These are phyloP conservation scores for Daucus carota DNA, from an alignment of 129 eudicot species.

Conservation along the genomic window DH1_v3.0 NC_030384.2:48157001-48157500, in stretches of 20 bases:
- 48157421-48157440: not conserved
- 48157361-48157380: not conserved
- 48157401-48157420: not conserved
- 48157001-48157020: constrained; percentile 47
- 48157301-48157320: not conserved
- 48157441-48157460: not conserved
- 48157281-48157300: not conserved
- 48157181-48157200: constrained; percentile 20
- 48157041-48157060: constrained; percentile 22
- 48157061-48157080: constrained; percentile 31
- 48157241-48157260: constrained; percentile 86
- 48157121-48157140: not conserved
- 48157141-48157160: constrained; percentile 20
- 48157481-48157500: not conserved
- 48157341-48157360: not conserved
- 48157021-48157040: constrained; percentile 42
- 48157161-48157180: constrained; percentile 11
- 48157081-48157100: constrained; percentile 29
- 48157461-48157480: not conserved
- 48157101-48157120: constrained; percentile 19
- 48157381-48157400: not conserved
- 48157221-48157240: constrained; percentile 79
- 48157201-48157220: constrained; percentile 49
- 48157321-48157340: not conserved
- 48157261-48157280: constrained; percentile 96